Evolutionary conservation across 73 alveolate genomes (phyloP), one percentile per base, ranked within the genome.

Genomic region (Paraurostyla sp.): DNA sequence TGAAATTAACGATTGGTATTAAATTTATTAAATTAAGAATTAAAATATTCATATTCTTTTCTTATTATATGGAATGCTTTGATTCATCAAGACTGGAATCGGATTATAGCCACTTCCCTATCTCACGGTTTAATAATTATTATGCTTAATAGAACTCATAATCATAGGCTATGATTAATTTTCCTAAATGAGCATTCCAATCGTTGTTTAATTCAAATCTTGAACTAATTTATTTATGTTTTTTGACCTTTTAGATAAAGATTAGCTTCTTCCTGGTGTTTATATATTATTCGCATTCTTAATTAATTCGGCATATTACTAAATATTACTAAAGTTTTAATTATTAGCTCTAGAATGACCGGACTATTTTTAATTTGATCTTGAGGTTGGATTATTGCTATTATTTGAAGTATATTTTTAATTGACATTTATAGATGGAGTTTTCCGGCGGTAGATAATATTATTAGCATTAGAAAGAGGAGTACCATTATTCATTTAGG

Each of bases 341-440:
- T n/a, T n/a, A n/a, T n/a, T n/a, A n/a, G n/a, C n/a, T n/a, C n/a
- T n/a, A n/a, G n/a, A n/a, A n/a, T n/a, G n/a, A n/a, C n/a, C n/a
- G n/a, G n/a, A n/a, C n/a, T n/a, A n/a, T n/a, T n/a, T n/a, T n/a
- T 16, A 1, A 4, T 65, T 65, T 35, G 32, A 33, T 65, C 82
- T 32, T 36, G 82, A 16, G 6, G 82, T 36, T 11, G 56, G 46
- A 13, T 65, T 23, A 38, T 65, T 65, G 16, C 33, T 32, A 30
- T 65, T 65, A 65, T 65, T 38, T 33, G 82, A 65, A 36, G 56
- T 30, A 65, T 38, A 65, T 65, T 65, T 65, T 13, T 9, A 38
- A 65, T 65, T 65, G 9, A 65, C 82, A 38, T 65, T 65, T 7
- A 65, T 38, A 9, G 82, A 65, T 18, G 82, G 82, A 38, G 82